Evolutionary conservation across 257 asterid species (phyloP).

Genomic region (Osmanthus fragrans): DNA sequence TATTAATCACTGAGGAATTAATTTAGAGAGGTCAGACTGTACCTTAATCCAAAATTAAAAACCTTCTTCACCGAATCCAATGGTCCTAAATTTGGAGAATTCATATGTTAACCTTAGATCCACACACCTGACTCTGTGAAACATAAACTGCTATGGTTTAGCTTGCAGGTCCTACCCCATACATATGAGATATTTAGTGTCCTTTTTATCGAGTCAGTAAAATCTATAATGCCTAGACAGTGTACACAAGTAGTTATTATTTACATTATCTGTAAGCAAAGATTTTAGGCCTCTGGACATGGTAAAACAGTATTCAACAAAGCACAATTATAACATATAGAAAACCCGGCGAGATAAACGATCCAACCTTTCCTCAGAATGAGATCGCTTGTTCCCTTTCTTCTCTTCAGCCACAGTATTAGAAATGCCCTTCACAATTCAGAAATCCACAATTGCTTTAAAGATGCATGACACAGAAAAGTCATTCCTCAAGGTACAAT

Average conservation of each 20-base stretch:
- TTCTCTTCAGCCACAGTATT: slow-evolving; percentile 78
- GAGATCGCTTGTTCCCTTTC: slow-evolving; percentile 81
- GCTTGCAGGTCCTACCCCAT: neutral
- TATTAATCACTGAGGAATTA: no score
- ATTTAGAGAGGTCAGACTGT: neutral
- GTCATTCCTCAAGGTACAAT: slow-evolving; percentile 11
- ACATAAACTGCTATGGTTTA: neutral
- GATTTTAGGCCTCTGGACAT: neutral
- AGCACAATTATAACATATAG: neutral
- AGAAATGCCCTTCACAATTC: slow-evolving; percentile 61
- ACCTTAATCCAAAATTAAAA: neutral
- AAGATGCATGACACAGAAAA: slow-evolving; percentile 17
- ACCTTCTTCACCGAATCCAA: neutral
- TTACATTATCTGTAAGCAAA: neutral
- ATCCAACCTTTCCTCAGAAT: slow-evolving; percentile 77
- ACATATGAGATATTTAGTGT: neutral
- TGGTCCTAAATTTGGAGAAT: neutral
- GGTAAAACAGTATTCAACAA: slow-evolving; percentile 1
- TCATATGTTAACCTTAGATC: neutral
- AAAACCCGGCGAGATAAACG: neutral
- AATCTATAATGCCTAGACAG: neutral
- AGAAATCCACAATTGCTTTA: slow-evolving; percentile 22
- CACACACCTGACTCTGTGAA: neutral
- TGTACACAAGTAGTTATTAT: neutral
- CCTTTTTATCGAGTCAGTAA: neutral